A percentile compares a stretch with the other conserved stretches of the same genome.
phyloP scores from a whole-genome alignment of 805 yeast genomes.

The Pichia scutulata region DNA sequence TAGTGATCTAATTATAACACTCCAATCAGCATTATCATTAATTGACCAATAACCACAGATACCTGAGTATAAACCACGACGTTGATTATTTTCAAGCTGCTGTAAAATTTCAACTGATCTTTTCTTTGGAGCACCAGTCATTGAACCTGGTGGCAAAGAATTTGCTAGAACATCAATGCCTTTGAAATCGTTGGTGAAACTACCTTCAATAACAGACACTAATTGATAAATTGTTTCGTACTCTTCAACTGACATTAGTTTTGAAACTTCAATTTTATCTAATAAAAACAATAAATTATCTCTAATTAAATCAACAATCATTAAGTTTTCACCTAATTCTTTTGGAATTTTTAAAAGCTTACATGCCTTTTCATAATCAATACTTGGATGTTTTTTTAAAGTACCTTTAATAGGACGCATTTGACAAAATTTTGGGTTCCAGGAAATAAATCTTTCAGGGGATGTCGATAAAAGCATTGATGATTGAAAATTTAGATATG shows the following conservation, averaged over 20 bases:
- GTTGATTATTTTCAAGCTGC: constrained; percentile 42
- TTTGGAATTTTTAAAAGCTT: constrained; percentile 70
- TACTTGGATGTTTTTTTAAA: constrained; percentile 53
- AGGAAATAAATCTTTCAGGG: constrained; percentile 86
- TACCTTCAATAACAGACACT: constrained; percentile 81
- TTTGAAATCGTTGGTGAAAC: constrained; percentile 33
- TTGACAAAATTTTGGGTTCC: constrained; percentile 62
- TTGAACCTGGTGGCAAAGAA: constrained; percentile 94
- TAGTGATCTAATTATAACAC: constrained; percentile 84
- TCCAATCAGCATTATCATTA: constrained; percentile 87
- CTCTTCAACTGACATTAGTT: constrained; percentile 88
- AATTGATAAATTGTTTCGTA: constrained; percentile 85
- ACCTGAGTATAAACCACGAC: constrained; percentile 88
- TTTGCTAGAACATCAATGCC: constrained; percentile 76
- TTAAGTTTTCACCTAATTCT: constrained; percentile 90
- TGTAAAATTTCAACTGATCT: constrained; percentile 82
- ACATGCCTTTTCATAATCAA: constrained; percentile 53
- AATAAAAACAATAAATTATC: constrained; percentile 77
- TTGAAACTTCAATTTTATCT: constrained; percentile 58
- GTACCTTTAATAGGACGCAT: constrained; percentile 96
- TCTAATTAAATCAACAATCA: constrained; percentile 94
- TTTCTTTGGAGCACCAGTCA: constrained; percentile 99
- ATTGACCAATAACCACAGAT: constrained; percentile 93
- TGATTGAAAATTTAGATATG: constrained; percentile 64
- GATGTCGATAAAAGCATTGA: constrained; percentile 73